A percentile compares a stretch with the other conserved stretches of the same genome.
Evolutionary conservation across 257 asterid species (phyloP).

Genomic region (Catharanthus roseus): DNA sequence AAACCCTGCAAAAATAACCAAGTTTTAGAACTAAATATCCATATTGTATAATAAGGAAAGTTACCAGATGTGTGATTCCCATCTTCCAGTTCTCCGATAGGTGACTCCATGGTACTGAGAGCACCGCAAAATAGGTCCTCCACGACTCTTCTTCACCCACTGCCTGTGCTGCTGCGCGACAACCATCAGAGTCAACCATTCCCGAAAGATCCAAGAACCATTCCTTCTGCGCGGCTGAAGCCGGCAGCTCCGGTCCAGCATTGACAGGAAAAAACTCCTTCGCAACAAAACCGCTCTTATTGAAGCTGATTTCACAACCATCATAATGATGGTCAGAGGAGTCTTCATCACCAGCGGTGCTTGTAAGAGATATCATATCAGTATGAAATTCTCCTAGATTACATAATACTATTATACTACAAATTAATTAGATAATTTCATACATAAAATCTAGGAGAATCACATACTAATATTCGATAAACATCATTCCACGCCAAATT

Average conservation of each 20-base stretch:
- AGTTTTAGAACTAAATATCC: conserved; percentile 5
- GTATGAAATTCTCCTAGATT: no score
- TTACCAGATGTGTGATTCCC: conserved; percentile 99
- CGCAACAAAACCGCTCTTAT: conserved; percentile 37
- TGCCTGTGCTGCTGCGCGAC: conserved; percentile 48
- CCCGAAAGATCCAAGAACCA: conserved; percentile 47
- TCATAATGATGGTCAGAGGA: conserved; percentile 41
- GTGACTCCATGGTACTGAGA: conserved; percentile 99
- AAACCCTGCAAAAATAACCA: conserved; percentile 54
- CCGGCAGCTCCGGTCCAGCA: conserved; percentile 17
- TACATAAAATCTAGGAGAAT: no score
- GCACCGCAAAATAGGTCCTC: conserved; percentile 96
- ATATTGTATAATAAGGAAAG: not conserved
- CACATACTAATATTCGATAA: no score
- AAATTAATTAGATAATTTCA: no score
- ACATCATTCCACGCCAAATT: no score
- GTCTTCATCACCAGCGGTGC: conserved; percentile 71
- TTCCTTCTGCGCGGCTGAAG: conserved; percentile 5
- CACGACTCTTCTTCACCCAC: conserved; percentile 74
- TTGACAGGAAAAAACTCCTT: conserved; percentile 59
- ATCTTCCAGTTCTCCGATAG: conserved; percentile 91
- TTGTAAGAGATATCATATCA: no score
- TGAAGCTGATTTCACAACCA: conserved; percentile 30
- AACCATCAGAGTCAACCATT: conserved; percentile 37
- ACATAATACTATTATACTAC: no score